Evolutionary conservation across 1,284 basidiomycete species (phyloP), one percentile per base, ranked within the genome.

Genomic region (Puccinia polysora): DNA sequence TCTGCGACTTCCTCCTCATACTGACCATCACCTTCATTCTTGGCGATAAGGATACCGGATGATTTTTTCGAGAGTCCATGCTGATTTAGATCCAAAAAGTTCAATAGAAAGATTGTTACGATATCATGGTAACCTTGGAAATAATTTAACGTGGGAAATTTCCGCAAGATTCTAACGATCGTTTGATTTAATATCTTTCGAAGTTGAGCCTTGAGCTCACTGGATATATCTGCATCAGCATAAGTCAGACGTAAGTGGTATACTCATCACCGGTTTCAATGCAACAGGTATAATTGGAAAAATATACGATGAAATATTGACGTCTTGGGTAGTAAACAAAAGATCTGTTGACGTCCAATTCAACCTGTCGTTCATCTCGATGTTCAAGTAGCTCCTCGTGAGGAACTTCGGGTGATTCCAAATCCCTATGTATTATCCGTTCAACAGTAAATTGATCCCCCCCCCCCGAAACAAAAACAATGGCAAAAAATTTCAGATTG

Each of bases 71-170:
- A 6, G 15, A 34, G 25, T 34, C 2, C 56, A 23, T 55, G 32
- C 15, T 23, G 2, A 18, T 40, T 23, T 14, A 45, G 28, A 25
- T 60, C 55, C 20, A 69, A 28, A 52, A 60, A 60, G 23, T 55
- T 69, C 4, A 79, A 74, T 0, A 78, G 73, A 6, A 79, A 72
- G 20, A 79, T 73, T 2, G 78, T 77, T 10, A 78, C 74, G 50
- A 79, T 78, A 74, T 79, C 75, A 56, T 74, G 63, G 34, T 74
- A 77, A 12, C 76, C 78, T 36, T 79, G 78, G 32, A 79, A 79
- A 70, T 79, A 79, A 34, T 76, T 75, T 68, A 79, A 45, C 0
- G 74, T 74, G 0, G 77, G 77, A 45, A 76, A 74, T 6, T 69
- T 72, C 0, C 78, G 72, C n/a, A 79, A 43, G 7, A 74, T 74